Base-by-base conservation (phyloP, 805 yeast genomes). In the Nakazawaea anatomiae region DNA sequence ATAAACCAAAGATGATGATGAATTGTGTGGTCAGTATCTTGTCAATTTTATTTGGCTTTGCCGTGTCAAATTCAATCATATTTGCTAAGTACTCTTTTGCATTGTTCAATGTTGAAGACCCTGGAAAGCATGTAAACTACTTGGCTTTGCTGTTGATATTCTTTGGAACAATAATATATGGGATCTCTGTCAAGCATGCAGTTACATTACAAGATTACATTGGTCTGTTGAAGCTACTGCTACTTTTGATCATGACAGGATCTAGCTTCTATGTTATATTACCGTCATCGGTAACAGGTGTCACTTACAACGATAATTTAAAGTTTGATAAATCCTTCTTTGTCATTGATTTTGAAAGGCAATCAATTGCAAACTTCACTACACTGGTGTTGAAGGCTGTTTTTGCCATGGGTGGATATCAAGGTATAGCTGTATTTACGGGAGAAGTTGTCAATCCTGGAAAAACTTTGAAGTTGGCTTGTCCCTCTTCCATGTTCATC, bases 331-430 rank as follows among this genome's bases (percentile, higher is more conserved):
- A 58, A 6, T 54, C 59, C 2, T 67, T 75, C 48, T 67, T 66
- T 47, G 53, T 56, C 1, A 61, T 68, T 32, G 67, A 69, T 50
- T 66, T 65, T 32, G 48, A 66, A 0, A 38, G 58, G 1, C 68
- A 76, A 1, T 64, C 76, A 1, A 41, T 72, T 2, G 67, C 85
- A 0, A 71, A 77, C 1, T 65, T 82, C 52, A 75, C 85, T 0
- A 66, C 78, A 44, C 84, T 85, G 0, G 71, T 81, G 29, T 72
- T 82, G 27, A 79, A 77, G 57, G 81, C 85, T 1, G 71, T 77
- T 52, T 83, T 79, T 66, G 77, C 84, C 4, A 80, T 74, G 54
- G 72, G 78, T 4, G 89, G 89, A 3, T 83, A 87, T 87, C 79
- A 75, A 55, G 65, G 77, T 6, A 82, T 82, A 7, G 86, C 82